Evolutionary conservation across 1,284 basidiomycete species (phyloP).

Genomic region (Apiotrichum brassicae): DNA sequence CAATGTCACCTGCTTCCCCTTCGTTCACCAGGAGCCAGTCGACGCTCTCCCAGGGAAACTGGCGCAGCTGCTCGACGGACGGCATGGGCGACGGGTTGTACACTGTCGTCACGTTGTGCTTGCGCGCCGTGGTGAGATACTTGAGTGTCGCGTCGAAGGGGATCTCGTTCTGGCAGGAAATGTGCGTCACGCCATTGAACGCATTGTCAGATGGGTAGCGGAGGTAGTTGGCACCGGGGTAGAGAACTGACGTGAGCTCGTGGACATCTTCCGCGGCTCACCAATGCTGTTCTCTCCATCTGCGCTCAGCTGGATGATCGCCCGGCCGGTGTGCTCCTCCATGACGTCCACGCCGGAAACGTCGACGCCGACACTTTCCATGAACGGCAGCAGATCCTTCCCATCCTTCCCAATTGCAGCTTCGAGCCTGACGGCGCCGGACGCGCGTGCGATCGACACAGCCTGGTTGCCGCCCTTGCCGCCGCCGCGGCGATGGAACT

Average conservation of each 20-base stretch:
- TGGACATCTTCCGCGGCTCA: slow-evolving; percentile 17
- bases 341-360: slow-evolving; percentile 26
- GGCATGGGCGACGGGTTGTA: slow-evolving; percentile 57
- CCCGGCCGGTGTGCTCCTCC: slow-evolving; percentile 47
- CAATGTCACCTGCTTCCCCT: slow-evolving; percentile 46
- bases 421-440: slow-evolving; percentile 42
- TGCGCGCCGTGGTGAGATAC: slow-evolving; percentile 40
- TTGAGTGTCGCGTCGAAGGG: slow-evolving; percentile 49
- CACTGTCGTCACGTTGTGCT: slow-evolving; percentile 39
- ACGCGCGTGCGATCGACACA: slow-evolving; percentile 46
- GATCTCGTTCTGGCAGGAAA: slow-evolving; percentile 57
- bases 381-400: slow-evolving; percentile 34
- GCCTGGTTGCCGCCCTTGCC: slow-evolving; percentile 53
- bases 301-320: slow-evolving; percentile 48
- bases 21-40: slow-evolving; percentile 54
- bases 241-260: slow-evolving; percentile 38
- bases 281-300: slow-evolving; percentile 50
- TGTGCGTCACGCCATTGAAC: slow-evolving; percentile 40
- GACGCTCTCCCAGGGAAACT: slow-evolving; percentile 49
- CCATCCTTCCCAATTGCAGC: slow-evolving; percentile 46
- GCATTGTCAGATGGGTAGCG: slow-evolving; percentile 13
- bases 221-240: slow-evolving; percentile 43
- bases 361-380: slow-evolving; percentile 37
- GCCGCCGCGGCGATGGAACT: slow-evolving; percentile 43
- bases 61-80: slow-evolving; percentile 37